Conservation (phyloP, 768 basidiomycete genomes). For the Antrodiella citrinella region DNA sequence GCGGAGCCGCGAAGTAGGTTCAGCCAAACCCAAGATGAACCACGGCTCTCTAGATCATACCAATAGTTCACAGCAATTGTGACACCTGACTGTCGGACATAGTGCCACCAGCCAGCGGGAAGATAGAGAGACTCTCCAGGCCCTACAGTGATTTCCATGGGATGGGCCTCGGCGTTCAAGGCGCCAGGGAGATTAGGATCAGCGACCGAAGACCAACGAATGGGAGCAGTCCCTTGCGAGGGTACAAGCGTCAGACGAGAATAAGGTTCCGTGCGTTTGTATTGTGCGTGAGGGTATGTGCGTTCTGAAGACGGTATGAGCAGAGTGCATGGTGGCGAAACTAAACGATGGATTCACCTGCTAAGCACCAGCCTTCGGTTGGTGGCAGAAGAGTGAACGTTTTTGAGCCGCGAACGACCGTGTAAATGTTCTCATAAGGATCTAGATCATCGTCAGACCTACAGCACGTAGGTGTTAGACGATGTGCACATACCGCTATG, state of each 20-base stretch:
- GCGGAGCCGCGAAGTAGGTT: slow-evolving; percentile 42
- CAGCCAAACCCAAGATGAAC: slow-evolving; percentile 62
- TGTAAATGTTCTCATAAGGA: slow-evolving; percentile 92
- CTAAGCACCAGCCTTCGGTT: slow-evolving; percentile 76
- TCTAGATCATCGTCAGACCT: slow-evolving; percentile 31
- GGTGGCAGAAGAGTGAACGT: slow-evolving; percentile 84
- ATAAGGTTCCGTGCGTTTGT: slow-evolving; percentile 30
- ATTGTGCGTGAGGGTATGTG: slow-evolving; percentile 51
- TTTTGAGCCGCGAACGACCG: slow-evolving; percentile 77
- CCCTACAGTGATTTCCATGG: slow-evolving; percentile 56
- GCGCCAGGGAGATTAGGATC: slow-evolving; percentile 44
- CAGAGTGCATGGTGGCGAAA: slow-evolving; percentile 3
- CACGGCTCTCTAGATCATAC: slow-evolving; percentile 76
- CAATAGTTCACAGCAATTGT: slow-evolving; percentile 80
- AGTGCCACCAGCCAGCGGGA: slow-evolving; percentile 93
- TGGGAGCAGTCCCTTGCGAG: slow-evolving; percentile 26
- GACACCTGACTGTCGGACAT: slow-evolving; percentile 64
- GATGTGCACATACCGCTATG: slow-evolving; percentile 58
- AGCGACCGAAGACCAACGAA: slow-evolving; percentile 79
- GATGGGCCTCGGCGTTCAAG: slow-evolving; percentile 47
- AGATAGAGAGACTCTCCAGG: slow-evolving; percentile 82
- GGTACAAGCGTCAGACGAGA: slow-evolving; percentile 24
- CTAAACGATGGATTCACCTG: slow-evolving; percentile 42
- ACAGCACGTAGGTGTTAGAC: slow-evolving; percentile 1
- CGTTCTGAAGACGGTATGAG: slow-evolving; percentile 36